phyloP scores from a whole-genome alignment of 2,329 filamentous ascomycete species.

The Verruconis gallopava region DNA sequence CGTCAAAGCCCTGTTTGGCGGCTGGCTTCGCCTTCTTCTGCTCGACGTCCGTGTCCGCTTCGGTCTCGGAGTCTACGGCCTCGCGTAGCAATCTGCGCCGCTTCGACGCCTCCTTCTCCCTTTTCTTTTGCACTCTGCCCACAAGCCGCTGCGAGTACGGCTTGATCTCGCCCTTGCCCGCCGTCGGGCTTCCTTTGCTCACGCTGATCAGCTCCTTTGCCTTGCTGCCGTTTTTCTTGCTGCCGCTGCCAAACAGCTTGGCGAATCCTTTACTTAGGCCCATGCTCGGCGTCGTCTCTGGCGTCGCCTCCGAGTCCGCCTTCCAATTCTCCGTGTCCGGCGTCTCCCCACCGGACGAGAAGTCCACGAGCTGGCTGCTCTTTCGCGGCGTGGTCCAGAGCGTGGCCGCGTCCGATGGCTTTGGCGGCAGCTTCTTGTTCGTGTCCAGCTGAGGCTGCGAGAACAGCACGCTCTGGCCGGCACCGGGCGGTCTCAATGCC shows the following conservation, averaged over 20 bases:
- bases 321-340: constrained; percentile 31
- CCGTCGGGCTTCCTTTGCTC: constrained; percentile 20
- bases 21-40: background rate
- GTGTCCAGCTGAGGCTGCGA: constrained; percentile 17
- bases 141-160: constrained; percentile 26
- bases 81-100: constrained; percentile 14
- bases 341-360: constrained; percentile 37
- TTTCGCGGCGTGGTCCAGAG: constrained; percentile 25
- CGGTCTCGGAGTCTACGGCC: constrained; percentile 11
- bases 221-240: constrained; percentile 14
- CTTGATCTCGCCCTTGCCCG: constrained; percentile 25
- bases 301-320: constrained; percentile 31
- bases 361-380: constrained; percentile 20
- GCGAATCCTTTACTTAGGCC: constrained; percentile 8
- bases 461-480: constrained; percentile 38
- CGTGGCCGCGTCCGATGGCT: constrained; percentile 15
- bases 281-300: constrained; percentile 20
- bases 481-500: constrained; percentile 34
- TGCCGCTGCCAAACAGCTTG: constrained; percentile 11
- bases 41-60: constrained; percentile 8
- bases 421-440: constrained; percentile 27
- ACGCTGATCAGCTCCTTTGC: constrained; percentile 18
- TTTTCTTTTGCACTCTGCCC: constrained; percentile 25
- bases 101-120: constrained; percentile 18
- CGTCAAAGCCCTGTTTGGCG: constrained; percentile 11